Evolutionary conservation across 495 filamentous ascomycete genomes (phyloP), one percentile per base, ranked within the genome.

Genomic region (Neurospora cerealis): DNA sequence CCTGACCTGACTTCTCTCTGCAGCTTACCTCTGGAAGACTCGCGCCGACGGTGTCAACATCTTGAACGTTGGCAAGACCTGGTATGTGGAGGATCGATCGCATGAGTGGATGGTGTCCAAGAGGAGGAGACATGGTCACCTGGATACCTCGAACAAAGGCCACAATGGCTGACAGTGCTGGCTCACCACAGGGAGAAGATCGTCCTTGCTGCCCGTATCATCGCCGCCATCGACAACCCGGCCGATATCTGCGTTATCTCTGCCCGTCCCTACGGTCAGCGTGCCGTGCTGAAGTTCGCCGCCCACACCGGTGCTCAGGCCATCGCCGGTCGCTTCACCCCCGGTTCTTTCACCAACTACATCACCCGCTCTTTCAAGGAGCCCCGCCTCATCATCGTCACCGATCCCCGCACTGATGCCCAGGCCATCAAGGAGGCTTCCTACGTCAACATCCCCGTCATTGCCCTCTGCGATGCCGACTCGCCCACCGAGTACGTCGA

Each of bases 321-420:
- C 83, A 99, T 99, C 83, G 96, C 96, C 80, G 96, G 96, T 88
- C 95, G 96, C 85, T 99, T 99, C 91, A 99, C 96, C 82, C 96
- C 96, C 81, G 96, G 96, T 89, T 97, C 96, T 85, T 99, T 99
- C 92, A 99, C 96, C 89, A 99, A 99, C 88, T 99, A 99, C 93
- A 99, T 98, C 91, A 99, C 96, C 84, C 96, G 96, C 83, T 98
- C 96, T 80, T 99, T 99, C 93, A 98, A 98, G 91, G 96, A 99
- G 88, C 96, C 96, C 81, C 96, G 96, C 83, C 90, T 99, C 79
- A 98, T 99, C 89, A 90, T 99, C 84, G 96, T 99, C 82, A 99
- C 96, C 85, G 96, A 99, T 84, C 96, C 96, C 79, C 96, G 96
- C 87, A 99, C 96, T 87, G 96, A 99, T 79, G 92, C 96, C 81